Percentiles rank a stretch among this genome's conserved stretches.
These are phyloP conservation scores for Xylariaceae sp. DNA, from an alignment of 2,329 filamentous ascomycete genomes.

Conservation along the genomic window DNA sequence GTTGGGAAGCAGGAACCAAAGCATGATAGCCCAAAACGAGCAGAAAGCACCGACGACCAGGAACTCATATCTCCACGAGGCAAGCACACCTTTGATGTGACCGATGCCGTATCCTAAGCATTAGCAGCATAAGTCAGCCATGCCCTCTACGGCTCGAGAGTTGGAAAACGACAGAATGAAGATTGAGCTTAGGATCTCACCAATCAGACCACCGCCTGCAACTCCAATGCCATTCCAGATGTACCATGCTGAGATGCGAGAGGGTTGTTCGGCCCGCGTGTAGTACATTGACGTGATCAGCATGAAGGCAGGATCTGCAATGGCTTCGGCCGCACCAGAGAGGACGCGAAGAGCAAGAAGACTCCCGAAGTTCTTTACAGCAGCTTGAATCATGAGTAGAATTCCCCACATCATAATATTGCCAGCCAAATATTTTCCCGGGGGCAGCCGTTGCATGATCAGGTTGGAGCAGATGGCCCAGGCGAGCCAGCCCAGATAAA, in stretches of 20 bases:
- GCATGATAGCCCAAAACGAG: conserved; percentile 29
- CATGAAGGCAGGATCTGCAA: conserved; percentile 51
- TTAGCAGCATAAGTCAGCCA: background rate
- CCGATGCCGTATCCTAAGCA: conserved; percentile 35
- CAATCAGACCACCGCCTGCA: conserved; percentile 48
- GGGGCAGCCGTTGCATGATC: conserved; percentile 37
- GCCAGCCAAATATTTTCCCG: conserved; percentile 48
- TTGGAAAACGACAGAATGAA: background rate
- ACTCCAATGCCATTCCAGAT: conserved; percentile 51
- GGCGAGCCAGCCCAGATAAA: conserved; percentile 51
- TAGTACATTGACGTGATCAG: conserved; percentile 58
- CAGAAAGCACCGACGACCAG: conserved; percentile 36
- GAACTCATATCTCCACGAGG: conserved; percentile 41
- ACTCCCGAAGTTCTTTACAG: conserved; percentile 44
- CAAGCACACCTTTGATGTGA: conserved; percentile 45
- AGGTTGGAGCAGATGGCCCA: conserved; percentile 53
- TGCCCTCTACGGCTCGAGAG: background rate
- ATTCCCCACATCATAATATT: conserved; percentile 40
- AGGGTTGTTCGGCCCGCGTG: conserved; percentile 51
- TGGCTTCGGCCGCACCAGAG: conserved; percentile 52
- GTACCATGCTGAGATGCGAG: conserved; percentile 52
- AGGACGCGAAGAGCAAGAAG: conserved; percentile 48
- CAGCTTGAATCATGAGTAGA: conserved; percentile 47
- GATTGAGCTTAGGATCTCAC: conserved; percentile 46
- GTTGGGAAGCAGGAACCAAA: conserved; percentile 42